Evolutionary conservation across 495 filamentous ascomycete species (phyloP).

Genomic region (Aspergillus bridgeri): DNA sequence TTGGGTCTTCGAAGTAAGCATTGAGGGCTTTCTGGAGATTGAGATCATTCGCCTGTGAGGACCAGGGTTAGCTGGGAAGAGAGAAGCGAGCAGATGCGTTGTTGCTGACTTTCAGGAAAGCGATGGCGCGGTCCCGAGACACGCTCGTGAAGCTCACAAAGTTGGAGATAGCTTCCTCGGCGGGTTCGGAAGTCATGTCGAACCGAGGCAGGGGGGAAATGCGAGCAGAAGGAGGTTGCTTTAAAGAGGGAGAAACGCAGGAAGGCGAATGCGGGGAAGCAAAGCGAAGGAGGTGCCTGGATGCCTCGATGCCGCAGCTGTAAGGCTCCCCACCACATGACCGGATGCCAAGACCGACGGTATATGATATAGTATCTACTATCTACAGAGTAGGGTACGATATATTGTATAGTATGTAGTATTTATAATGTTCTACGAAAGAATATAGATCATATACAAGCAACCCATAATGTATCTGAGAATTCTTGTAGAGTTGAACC

Average conservation of each 20-base stretch:
- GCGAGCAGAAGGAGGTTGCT: too few species aligned
- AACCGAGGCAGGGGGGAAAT: too few species aligned
- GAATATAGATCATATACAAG: too few species aligned
- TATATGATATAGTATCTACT: too few species aligned
- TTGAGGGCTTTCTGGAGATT: slow-evolving; percentile 50
- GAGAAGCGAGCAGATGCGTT: background rate
- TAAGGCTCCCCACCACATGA: slow-evolving; percentile 42
- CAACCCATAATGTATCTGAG: too few species aligned
- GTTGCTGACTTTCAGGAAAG: slow-evolving; percentile 41
- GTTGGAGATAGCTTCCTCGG: slow-evolving; percentile 43
- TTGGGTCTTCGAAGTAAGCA: slow-evolving; percentile 50
- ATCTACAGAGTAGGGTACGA: too few species aligned
- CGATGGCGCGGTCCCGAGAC: slow-evolving; percentile 43
- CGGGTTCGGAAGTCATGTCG: slow-evolving; percentile 42
- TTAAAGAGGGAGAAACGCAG: too few species aligned
- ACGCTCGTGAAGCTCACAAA: slow-evolving; percentile 48
- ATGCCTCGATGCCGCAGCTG: slow-evolving; percentile 2
- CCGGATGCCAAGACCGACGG: slow-evolving; percentile 19
- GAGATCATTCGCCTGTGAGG: slow-evolving; percentile 43
- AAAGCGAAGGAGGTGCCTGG: slow-evolving; percentile 5
- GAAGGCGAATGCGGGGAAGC: slow-evolving; percentile 1
- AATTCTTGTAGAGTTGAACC: too few species aligned
- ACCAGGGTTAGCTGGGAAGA: slow-evolving; percentile 6
- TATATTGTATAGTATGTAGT: too few species aligned
- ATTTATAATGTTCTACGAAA: too few species aligned